Evolutionary conservation across 2,329 filamentous ascomycete species (phyloP), one percentile per base, ranked within the genome.

Genomic region (Colletotrichum sp.): DNA sequence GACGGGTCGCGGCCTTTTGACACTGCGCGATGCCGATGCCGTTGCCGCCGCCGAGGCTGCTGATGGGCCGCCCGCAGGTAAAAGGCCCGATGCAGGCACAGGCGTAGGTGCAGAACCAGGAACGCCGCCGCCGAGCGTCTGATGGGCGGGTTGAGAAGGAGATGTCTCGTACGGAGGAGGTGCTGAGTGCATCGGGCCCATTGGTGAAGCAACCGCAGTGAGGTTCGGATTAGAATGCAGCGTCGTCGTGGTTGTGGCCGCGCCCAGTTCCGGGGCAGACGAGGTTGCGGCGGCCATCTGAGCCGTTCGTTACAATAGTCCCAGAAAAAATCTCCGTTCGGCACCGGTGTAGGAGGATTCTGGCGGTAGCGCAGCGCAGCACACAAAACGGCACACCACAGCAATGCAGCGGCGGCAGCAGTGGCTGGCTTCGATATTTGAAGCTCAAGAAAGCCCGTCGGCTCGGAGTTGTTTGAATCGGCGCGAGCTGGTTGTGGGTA

Each of bases 1-100:
- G 77, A 90, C 89, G 5, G 89, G 89, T 9, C 89, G 83, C 4
- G 89, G 88, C 36, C 89, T 85, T 80, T 90, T 90, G 68, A 90
- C 89, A 77, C 88, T 89, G 66, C 87, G 85, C 64, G 77, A 77
- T 36, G 75, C 75, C 57, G 77, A 76, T 6, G 60, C 28, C 9
- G 73, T 52, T 12, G 73, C 69, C 13, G 72, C 69, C 13, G 72
- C 68, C 13, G 73, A 65, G 3, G 72, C 63, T 18, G 72, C 68
- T 24, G 44, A 57, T 24, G 57, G 34, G 36, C 64, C 73, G 44
- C 73, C 73, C 44, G 34, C 73, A 48, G 69, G 44, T 48, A 65
- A 24, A 63, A 70, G 63, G 32, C 63, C 71, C 24, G 59, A 30
- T 28, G 57, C 44, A 73, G 70, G 48, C 59, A 60, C 26, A 13